Conservation (phyloP, 345 rosid genomes). For the Cardamine occulta region DNA sequence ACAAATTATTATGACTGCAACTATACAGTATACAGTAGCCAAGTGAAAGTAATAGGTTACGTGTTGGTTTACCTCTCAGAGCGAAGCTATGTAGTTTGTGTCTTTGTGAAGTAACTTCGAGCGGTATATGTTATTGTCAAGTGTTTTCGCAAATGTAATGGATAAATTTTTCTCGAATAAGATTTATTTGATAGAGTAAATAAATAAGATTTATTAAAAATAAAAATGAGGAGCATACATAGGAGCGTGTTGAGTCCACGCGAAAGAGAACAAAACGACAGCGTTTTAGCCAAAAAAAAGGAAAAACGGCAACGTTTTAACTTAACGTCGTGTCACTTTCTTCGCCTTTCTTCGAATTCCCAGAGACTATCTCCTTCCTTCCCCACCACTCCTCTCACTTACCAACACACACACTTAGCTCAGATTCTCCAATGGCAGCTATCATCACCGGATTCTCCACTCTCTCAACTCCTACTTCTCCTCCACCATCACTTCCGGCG, state of each 20-base stretch:
- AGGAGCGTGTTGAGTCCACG: slow-evolving; percentile 51
- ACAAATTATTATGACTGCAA: not conserved
- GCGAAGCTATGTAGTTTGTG: too few relatives aligned
- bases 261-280: slow-evolving; percentile 37
- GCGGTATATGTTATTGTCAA: not conserved
- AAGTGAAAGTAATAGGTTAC: not conserved
- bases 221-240: not conserved
- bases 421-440: slow-evolving; percentile 51
- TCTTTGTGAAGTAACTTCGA: not conserved
- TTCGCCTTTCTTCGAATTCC: slow-evolving; percentile 48
- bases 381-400: slow-evolving; percentile 22
- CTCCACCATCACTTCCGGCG: slow-evolving; percentile 34
- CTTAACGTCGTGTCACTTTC: slow-evolving; percentile 67
- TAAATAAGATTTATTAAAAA: not conserved
- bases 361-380: slow-evolving; percentile 32
- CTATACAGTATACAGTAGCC: not conserved
- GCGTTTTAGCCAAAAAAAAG: not conserved
- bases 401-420: slow-evolving; percentile 13
- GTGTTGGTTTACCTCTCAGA: not conserved
- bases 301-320: slow-evolving; percentile 29
- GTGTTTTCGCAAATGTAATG: too few relatives aligned
- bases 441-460: slow-evolving; percentile 42
- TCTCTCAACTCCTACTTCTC: slow-evolving; percentile 29
- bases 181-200: too few relatives aligned
- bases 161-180: too few relatives aligned